These are phyloP conservation scores for Entomortierella lignicola DNA, from an alignment of 192 early-diverging fungal genomes.

Conservation along the genomic window DNA sequence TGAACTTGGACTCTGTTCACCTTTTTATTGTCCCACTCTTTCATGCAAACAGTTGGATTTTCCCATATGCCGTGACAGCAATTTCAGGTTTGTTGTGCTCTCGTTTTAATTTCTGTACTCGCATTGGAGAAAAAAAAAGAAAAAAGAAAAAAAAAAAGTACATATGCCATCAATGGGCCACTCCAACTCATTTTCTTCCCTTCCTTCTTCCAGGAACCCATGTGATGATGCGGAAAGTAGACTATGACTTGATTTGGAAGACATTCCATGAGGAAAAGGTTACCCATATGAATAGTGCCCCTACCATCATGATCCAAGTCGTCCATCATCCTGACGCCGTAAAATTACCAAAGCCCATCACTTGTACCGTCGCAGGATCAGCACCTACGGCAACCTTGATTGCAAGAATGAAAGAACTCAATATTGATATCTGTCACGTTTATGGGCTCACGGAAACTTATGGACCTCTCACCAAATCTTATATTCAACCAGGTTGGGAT, in stretches of 20 bases:
- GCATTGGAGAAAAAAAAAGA: no score
- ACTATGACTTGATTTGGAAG: constrained; percentile 68
- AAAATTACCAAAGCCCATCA: constrained; percentile 47
- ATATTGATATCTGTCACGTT: constrained; percentile 66
- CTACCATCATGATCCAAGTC: constrained; percentile 69
- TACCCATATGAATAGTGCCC: constrained; percentile 69
- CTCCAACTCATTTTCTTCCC: not conserved
- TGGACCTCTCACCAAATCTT: constrained; percentile 59
- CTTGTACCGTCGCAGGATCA: constrained; percentile 59
- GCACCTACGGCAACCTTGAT: constrained; percentile 65
- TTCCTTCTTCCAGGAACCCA: constrained; percentile 43
- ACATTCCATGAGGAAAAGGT: constrained; percentile 56
- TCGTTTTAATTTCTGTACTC: no score
- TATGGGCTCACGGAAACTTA: constrained; percentile 74
- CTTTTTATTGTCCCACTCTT: constrained; percentile 70
- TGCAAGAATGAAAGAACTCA: constrained; percentile 58
- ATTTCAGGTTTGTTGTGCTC: no score
- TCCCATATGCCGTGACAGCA: constrained; percentile 49
- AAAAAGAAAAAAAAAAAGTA: no score
- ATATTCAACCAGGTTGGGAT: constrained; percentile 47
- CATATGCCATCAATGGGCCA: no score
- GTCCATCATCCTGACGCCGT: constrained; percentile 58
- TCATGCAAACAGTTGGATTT: constrained; percentile 62
- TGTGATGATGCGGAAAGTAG: constrained; percentile 65
- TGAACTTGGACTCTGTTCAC: constrained; percentile 60